Evolutionary conservation across 2,329 filamentous ascomycete genomes (phyloP), one percentile per base, ranked within the genome.

Genomic region (Penicillium occitanis): DNA sequence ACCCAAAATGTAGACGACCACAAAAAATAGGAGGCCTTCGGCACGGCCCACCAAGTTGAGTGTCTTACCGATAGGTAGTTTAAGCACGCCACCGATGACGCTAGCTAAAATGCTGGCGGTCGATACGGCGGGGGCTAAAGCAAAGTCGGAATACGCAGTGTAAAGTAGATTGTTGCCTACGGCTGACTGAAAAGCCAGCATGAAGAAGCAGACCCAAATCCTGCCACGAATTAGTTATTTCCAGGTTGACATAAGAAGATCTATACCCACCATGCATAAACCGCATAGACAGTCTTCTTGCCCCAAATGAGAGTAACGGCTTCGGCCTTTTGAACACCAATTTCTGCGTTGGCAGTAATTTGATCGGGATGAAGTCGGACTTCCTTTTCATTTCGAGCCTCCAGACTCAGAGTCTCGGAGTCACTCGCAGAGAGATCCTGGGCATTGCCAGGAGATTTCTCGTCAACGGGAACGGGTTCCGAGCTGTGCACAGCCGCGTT

Each of bases 1-100:
- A 13, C 84, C 83, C 0, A 83, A 60, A 0, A 82, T 77, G 72
- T 82, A 82, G 63, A 84, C 71, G 1, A 76, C 67, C 0, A 85
- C 73, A 68, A 84, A 85, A 50, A 87, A 63, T 2, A 82, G 68
- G 66, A 87, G 82, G n/a, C 85, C 87, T 71, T 88, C 83, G 0
- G 86, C 81, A 53, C 88, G 85, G 42, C 87, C 88, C 82, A 85
- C 90, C 25, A 88, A 77, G 73, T 90, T 86, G 61, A 90, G 78
- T 3, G 87, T 79, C 73, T 89, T 89, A 63, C 87, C 86, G 22
- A 88, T 79, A 0, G 87, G 84, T n/a, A 90, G 79, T 72, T 87
- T 87, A 57, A 84, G 78, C 40, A 88, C 80, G 28, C 86, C 87
- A 40, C 82, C 83, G 37, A 89, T 83, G 48, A 88, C 77, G 66